phyloP scores from a whole-genome alignment of 495 filamentous ascomycete species.

The Hypoxylon perforatum region DNA sequence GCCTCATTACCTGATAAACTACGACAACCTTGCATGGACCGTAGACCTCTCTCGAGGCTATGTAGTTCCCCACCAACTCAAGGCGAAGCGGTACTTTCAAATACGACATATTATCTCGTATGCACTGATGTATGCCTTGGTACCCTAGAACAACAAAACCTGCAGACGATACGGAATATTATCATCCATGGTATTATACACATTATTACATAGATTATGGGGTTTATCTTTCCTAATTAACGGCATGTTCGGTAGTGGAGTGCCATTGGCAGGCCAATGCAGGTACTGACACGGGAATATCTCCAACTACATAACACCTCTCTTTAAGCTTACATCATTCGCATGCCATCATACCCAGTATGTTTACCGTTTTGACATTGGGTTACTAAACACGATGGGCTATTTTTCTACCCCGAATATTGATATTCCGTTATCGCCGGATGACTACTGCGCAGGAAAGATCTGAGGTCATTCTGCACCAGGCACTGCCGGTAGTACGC shows the following conservation, averaged over 20 bases:
- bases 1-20: conserved; percentile 9
- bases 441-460: too few relatives aligned
- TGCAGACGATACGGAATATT: background rate
- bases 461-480: too few relatives aligned
- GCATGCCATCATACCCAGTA: too few relatives aligned
- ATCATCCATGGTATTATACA: background rate
- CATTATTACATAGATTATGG: background rate
- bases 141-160: background rate
- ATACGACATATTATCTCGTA: background rate
- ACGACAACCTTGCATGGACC: background rate
- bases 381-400: too few relatives aligned
- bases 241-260: background rate
- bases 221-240: background rate
- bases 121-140: background rate
- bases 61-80: conserved; percentile 35
- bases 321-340: too few relatives aligned
- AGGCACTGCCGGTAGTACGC: too few relatives aligned
- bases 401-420: too few relatives aligned
- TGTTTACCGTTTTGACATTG: too few relatives aligned
- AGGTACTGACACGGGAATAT: too few relatives aligned
- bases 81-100: conserved; percentile 34
- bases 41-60: conserved; percentile 21
- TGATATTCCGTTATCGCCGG: too few relatives aligned
- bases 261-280: background rate
- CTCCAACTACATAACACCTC: too few relatives aligned